Base-by-base conservation (phyloP, 768 basidiomycete genomes). In the Kwoniella sp. region DNA sequence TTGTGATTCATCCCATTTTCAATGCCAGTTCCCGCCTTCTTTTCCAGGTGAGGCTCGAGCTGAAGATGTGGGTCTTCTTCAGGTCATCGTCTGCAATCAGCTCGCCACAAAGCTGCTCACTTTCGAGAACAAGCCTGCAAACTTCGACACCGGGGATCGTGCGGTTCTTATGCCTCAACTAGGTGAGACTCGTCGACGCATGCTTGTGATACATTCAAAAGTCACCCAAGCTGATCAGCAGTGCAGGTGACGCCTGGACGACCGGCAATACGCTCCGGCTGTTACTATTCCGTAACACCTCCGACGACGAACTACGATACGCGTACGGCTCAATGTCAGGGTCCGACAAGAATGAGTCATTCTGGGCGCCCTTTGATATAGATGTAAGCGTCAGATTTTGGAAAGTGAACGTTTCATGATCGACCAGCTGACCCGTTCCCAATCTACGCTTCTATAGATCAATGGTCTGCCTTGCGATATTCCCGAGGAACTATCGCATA, bases 131-230 rank as follows among this genome's bases (percentile, higher is more conserved):
- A 77, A 79, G 64, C 76, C 74, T 9, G 75, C 73, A 1, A 79
- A 76, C 31, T 78, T 81, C 60, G 77, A 78, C 41, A 76, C 72
- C 1, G 79, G 76, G 1, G 78, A 79, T 34, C 52, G 71, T 29
- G 76, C 76, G 2, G 71, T 81, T 2, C 65, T 81, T 7, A 79
- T 78, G 76, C 78, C 79, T 37, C 79, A 81, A 52, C 64, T 81
- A 5, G 79, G 79, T 74, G 15, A 58, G 73, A 37, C 22, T n/a
- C n/a, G n/a, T n/a, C n/a, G n/a, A n/a, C n/a, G n/a, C n/a, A n/a
- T n/a, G 28, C 50, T 17, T 26, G 13, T n/a, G n/a, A n/a, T n/a
- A n/a, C n/a, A n/a, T n/a, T n/a, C n/a, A n/a, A n/a, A n/a, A 25
- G 38, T 23, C 26, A 58, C 22, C 7, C 4, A 4, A 51, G 50